Evolutionary conservation across 2,329 filamentous ascomycete genomes (phyloP), one percentile per base, ranked within the genome.

Genomic region (Aspergillus sp.): DNA sequence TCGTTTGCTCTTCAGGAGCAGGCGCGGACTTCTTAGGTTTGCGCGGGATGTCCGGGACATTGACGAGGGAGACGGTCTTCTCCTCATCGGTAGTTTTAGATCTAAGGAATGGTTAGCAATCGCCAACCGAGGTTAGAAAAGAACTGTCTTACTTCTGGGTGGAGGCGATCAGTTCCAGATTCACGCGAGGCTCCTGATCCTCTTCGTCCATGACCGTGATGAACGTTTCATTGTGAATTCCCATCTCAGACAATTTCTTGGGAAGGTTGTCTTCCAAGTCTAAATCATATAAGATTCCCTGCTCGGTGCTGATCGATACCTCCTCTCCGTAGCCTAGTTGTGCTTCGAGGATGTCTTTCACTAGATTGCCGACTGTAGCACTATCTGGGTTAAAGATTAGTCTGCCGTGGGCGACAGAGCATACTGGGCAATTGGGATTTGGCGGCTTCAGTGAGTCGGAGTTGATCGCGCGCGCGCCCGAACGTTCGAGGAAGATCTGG

Each of bases 181-280:
- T 94, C 57, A 96, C 89, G 61, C 90, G 88, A 0, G 90, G 84
- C 52, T 75, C 65, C 3, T 74, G 65, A 55, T 93, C 90, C 51
- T 92, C 90, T 58, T 96, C 85, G 64, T 90, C 95, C n/a, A 90
- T 87, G 55, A 98, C 80, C 0, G 91, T 96, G 63, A 98, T 77
- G 73, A 96, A 94, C 55, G 84, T 88, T 64, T 90, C 90, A 24
- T 84, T 80, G 59, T 84, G 84, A 67, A 97, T 85, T 11, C 89
- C 90, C 9, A 97, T 82, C 20, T 96, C 90, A 26, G 77, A 82
- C 54, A 99, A 83, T 61, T 90, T 92, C 79, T 92, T 96, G 1
- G 81, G 75, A 1, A 98, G 79, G 68, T 97, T 96, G 58, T 96
- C 91, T 4, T 91, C 91, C 69, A 96, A 86, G 57, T 98, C 95